Conservation (phyloP, 2,329 filamentous ascomycete species). For the Penicillium paneum region DNA sequence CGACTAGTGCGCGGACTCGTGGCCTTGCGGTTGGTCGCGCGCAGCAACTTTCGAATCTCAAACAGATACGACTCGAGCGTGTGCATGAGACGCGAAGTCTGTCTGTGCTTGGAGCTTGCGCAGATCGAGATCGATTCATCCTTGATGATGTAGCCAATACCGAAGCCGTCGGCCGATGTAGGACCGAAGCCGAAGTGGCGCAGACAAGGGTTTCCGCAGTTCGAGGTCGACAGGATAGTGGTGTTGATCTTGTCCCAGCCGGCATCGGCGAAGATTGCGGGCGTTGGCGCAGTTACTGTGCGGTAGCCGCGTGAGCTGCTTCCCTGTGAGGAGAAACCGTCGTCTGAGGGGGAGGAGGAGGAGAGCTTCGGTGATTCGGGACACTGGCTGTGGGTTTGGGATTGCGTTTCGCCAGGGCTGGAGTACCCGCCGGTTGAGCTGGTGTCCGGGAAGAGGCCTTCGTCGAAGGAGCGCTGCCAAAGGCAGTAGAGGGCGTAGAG, state of each 20-base stretch:
- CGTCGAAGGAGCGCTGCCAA: slow-evolving; percentile 86
- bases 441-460: slow-evolving; percentile 52
- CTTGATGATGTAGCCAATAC: slow-evolving; percentile 99
- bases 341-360: slow-evolving; percentile 32
- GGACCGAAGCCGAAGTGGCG: slow-evolving; percentile 96
- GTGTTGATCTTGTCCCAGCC: slow-evolving; percentile 96
- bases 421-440: slow-evolving; percentile 64
- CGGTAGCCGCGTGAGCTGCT: slow-evolving; percentile 57
- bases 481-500: slow-evolving; percentile 91
- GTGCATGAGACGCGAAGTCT: slow-evolving; percentile 86
- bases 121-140: slow-evolving; percentile 87
- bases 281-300: slow-evolving; percentile 49
- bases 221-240: slow-evolving; percentile 93
- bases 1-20: slow-evolving; percentile 54
- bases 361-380: slow-evolving; percentile 27
- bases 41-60: slow-evolving; percentile 80
- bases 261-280: slow-evolving; percentile 76
- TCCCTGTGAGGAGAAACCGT: slow-evolving; percentile 38
- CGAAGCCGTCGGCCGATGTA: slow-evolving; percentile 89
- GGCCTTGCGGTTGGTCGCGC: slow-evolving; percentile 61
- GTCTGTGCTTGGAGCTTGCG: slow-evolving; percentile 86
- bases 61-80: slow-evolving; percentile 85
- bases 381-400: slow-evolving; percentile 3
- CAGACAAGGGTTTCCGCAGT: slow-evolving; percentile 93
- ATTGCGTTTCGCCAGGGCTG: slow-evolving; percentile 48